phyloP scores from a whole-genome alignment of 208 protist genomes.

The Sergeia podlipaevii region DNA sequence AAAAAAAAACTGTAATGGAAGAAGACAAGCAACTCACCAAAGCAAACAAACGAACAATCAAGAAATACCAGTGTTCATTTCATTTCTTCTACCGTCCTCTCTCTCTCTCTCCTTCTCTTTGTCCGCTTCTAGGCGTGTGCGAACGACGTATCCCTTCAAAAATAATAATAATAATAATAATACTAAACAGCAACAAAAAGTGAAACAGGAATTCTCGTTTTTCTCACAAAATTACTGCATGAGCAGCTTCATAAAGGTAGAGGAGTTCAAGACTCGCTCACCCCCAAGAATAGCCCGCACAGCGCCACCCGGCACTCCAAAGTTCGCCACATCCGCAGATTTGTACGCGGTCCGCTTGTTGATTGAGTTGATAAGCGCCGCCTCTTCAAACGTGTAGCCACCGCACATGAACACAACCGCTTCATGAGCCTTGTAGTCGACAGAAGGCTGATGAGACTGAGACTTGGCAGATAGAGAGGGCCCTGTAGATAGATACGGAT shows the following conservation, averaged over 20 bases:
- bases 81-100: too few species aligned
- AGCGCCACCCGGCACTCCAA: slow-evolving; percentile 18
- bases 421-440: slow-evolving; percentile 52
- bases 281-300: slow-evolving; percentile 51
- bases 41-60: background rate
- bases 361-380: slow-evolving; percentile 65
- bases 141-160: too few species aligned
- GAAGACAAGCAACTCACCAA: background rate
- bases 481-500: slow-evolving; percentile 63
- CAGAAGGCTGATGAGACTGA: too few species aligned
- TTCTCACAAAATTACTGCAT: slow-evolving; percentile 5
- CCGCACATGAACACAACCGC: slow-evolving; percentile 85
- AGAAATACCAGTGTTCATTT: slow-evolving; percentile 6
- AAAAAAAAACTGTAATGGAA: slow-evolving; percentile 3
- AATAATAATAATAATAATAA: background rate
- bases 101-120: too few species aligned
- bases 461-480: slow-evolving; percentile 12
- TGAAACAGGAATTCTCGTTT: slow-evolving; percentile 1
- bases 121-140: too few species aligned
- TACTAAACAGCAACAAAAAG: slow-evolving; percentile 7
- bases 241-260: slow-evolving; percentile 46
- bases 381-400: slow-evolving; percentile 81
- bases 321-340: slow-evolving; percentile 26
- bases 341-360: slow-evolving; percentile 65
- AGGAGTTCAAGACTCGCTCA: slow-evolving; percentile 52